Base-by-base conservation (phyloP, 2,329 filamentous ascomycete species). In the Colletotrichum theobromicola region DNA sequence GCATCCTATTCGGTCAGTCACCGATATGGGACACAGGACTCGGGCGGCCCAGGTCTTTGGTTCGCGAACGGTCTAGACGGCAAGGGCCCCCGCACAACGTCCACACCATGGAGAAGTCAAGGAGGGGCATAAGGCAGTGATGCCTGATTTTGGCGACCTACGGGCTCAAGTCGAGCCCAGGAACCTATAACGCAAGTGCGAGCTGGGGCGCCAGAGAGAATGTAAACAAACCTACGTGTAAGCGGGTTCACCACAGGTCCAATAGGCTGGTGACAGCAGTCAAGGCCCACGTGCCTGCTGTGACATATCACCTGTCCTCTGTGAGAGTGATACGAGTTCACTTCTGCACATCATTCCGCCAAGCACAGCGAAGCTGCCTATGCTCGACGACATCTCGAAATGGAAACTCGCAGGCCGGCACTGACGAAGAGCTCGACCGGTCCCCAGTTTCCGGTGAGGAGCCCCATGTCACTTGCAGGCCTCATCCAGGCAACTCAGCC, bases 161-260 rank as follows among this genome's bases (percentile, higher is more conserved):
- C 32, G 34, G 57, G 42, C 24, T 30, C 35, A 10, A 18, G 72
- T 21, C 50, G 34, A 46, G 37, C 26, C 53, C 28, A 66, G 37
- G 42, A 46, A 24, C 53, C 24, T 26, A 42, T 24, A 53, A 57
- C 72, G 72, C 62, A 16, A 75, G 62, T 75, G 68, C 62, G 63
- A 58, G 46, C 28, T 24, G 46, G 42, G 57, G 10, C 55, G 16
- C 32, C 34, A 32, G 50, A 21, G 15, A 63, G 18, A 15, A 37
- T 32, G 42, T 50, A 46, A 66, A 30, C 46, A 32, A 30, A 57
- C 46, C 42, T 50, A 50, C 42, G 42, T 50, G 18, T 65, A 46
- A 26, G 70, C 21, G 46, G 55, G 35, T 53, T 71, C 61, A 35
- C 18, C n/a, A 60, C 13, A 53, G 16, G 21, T 24, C 61, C 61